phyloP scores from a whole-genome alignment of 2,329 filamentous ascomycete genomes.

The Magnaporthiopsis rhizophila region DNA sequence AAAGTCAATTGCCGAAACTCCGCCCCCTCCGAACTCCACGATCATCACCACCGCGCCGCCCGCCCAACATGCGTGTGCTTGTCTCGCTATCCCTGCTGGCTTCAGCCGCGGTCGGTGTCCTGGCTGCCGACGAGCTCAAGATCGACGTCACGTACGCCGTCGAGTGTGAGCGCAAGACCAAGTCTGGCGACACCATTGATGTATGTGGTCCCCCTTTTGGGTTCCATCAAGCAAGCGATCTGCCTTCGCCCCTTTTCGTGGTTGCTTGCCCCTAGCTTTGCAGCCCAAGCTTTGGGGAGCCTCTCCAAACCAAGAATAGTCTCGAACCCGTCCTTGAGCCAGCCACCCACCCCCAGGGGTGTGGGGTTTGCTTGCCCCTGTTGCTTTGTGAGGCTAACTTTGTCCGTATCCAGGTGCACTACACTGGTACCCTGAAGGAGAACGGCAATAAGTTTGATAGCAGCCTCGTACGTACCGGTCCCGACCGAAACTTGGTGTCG shows the following conservation, averaged over 20 bases:
- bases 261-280: not conserved
- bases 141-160: conserved; percentile 69
- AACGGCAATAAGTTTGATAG: conserved; percentile 79
- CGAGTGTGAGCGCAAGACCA: conserved; percentile 71
- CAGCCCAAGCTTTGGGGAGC: not conserved
- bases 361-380: too few species aligned
- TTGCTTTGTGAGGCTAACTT: conserved; percentile 37
- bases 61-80: conserved; percentile 40
- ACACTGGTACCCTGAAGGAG: conserved; percentile 69
- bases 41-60: too few species aligned
- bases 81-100: conserved; percentile 42
- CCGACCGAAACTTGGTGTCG: not conserved
- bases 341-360: not conserved
- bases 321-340: not conserved
- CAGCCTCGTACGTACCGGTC: conserved; percentile 27
- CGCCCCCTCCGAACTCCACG: conserved; percentile 8
- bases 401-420: conserved; percentile 80
- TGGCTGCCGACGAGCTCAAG: conserved; percentile 56
- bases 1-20: not conserved
- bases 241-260: not conserved
- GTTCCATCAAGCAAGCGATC: not conserved
- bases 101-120: conserved; percentile 39
- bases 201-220: not conserved
- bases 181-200: conserved; percentile 18
- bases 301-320: not conserved